Evolutionary conservation across 129 eudicot genomes (phyloP).

Genomic region (Helichrysum umbraculigerum): DNA sequence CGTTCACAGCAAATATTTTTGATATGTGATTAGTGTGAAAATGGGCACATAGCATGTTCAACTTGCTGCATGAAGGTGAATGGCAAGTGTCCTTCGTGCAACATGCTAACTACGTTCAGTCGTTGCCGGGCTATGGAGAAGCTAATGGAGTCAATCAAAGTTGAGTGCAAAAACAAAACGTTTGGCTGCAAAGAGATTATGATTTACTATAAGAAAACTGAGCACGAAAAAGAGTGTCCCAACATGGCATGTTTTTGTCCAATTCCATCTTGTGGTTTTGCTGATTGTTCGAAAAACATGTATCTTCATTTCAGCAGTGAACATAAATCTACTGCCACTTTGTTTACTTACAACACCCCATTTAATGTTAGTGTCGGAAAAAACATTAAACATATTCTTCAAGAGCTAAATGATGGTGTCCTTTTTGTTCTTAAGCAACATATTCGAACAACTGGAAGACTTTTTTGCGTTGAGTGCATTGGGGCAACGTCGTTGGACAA

Average conservation of each 20-base stretch:
- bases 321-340: too few relatives aligned
- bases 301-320: not conserved
- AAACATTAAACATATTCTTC: not conserved
- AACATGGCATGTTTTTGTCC: not conserved
- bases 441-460: not conserved
- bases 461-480: not conserved
- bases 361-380: not conserved
- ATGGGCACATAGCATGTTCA: not conserved
- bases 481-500: not conserved
- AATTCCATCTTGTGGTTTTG: not conserved
- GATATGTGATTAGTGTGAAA: not conserved
- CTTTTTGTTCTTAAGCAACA: not conserved
- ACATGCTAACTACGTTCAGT: not conserved
- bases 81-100: not conserved
- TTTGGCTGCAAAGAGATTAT: not conserved
- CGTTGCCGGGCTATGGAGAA: not conserved
- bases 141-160: too few relatives aligned
- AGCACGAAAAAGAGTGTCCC: not conserved
- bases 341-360: not conserved
- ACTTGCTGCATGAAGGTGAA: not conserved
- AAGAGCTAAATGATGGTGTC: not conserved
- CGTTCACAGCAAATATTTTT: too few relatives aligned
- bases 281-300: not conserved
- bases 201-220: not conserved
- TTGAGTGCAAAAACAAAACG: not conserved